These are phyloP conservation scores for Dimocarpus longan DNA, from an alignment of 345 rosid species.

Conservation along the genomic window DNA sequence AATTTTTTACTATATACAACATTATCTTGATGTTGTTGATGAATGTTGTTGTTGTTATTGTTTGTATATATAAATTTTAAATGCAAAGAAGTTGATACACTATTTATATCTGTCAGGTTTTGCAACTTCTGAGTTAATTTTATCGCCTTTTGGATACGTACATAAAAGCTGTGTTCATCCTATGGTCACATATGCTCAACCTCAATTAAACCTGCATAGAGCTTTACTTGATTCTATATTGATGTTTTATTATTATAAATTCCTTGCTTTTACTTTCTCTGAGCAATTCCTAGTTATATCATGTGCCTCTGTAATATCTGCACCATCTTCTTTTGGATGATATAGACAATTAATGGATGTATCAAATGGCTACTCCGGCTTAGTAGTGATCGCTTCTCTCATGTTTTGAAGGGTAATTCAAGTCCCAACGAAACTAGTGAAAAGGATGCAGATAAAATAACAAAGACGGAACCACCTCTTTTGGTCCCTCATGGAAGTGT, in stretches of 20 bases:
- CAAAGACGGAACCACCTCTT: slow-evolving; percentile 52
- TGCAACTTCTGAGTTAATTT: not conserved
- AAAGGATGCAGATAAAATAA: slow-evolving; percentile 40
- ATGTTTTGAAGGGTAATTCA: slow-evolving; percentile 58
- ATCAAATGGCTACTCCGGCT: slow-evolving; percentile 35
- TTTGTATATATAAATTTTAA: no score
- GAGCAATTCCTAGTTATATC: not conserved
- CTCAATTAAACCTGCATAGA: not conserved
- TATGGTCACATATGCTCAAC: not conserved
- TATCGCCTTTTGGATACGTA: not conserved
- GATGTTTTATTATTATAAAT: not conserved
- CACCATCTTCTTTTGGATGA: slow-evolving; percentile 18
- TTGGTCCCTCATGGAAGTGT: slow-evolving; percentile 48
- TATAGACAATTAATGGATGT: slow-evolving; percentile 30
- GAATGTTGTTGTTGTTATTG: no score
- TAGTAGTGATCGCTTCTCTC: slow-evolving; percentile 43
- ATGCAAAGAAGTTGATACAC: no score
- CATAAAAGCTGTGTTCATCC: not conserved
- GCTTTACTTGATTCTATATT: not conserved
- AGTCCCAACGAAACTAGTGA: slow-evolving; percentile 31
- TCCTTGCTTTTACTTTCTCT: not conserved
- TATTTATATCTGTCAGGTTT: not conserved
- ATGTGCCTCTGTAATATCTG: slow-evolving; percentile 19
- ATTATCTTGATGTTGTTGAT: no score
- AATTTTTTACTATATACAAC: no score